These are phyloP conservation scores for Yamadazyma ubonensis DNA, from an alignment of 805 yeast genomes.

Conservation along the genomic window DNA sequence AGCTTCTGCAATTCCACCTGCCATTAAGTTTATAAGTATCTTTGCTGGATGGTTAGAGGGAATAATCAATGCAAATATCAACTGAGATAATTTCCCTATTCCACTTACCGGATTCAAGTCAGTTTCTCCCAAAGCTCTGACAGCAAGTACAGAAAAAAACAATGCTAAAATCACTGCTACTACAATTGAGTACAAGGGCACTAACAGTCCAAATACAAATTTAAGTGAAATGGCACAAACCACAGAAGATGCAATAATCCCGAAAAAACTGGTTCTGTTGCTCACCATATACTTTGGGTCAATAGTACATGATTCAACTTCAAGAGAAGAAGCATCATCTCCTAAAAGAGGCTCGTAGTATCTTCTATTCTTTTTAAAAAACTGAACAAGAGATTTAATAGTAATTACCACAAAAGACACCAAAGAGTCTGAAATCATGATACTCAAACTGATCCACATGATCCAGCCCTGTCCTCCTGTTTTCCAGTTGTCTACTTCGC, in stretches of 20 bases:
- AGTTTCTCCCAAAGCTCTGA: conserved; percentile 93
- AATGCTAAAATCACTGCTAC: conserved; percentile 74
- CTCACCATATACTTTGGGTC: conserved; percentile 51
- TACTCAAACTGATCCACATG: conserved; percentile 87
- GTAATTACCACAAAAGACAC: conserved; percentile 73
- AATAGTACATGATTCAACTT: conserved; percentile 19
- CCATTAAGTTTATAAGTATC: conserved; percentile 79
- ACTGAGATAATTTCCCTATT: conserved; percentile 89
- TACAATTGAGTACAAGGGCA: conserved; percentile 69
- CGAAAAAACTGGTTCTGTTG: conserved; percentile 48
- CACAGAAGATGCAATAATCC: conserved; percentile 63
- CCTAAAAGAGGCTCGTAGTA: conserved; percentile 6
- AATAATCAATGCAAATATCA: conserved; percentile 77
- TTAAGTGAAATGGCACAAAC: conserved; percentile 66
- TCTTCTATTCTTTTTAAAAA: not conserved
- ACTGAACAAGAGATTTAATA: conserved; percentile 35
- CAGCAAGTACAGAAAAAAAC: conserved; percentile 79
- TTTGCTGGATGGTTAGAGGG: conserved; percentile 77
- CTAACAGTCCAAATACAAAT: conserved; percentile 63
- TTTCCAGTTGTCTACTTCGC: conserved; percentile 89
- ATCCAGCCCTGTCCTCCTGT: conserved; percentile 97
- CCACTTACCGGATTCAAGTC: conserved; percentile 97
- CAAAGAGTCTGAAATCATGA: conserved; percentile 90
- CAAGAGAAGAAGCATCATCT: conserved; percentile 4
- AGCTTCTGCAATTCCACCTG: conserved; percentile 97